Base-by-base conservation (phyloP, 2,329 filamentous ascomycete species). In the Akanthomyces lecanii region DNA sequence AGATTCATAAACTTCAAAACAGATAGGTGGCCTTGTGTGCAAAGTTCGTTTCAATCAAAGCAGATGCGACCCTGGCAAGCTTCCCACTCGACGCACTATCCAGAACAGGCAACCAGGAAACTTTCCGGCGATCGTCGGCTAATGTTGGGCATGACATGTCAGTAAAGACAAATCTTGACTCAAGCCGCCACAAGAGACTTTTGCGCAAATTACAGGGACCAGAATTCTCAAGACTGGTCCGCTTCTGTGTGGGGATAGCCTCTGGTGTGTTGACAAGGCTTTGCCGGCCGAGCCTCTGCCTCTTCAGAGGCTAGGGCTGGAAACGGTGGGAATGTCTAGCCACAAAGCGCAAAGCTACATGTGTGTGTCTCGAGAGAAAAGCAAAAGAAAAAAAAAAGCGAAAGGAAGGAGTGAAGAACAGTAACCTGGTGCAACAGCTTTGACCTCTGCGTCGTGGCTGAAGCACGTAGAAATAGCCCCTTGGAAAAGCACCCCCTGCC, bases 171-270 rank as follows among this genome's bases (percentile, higher is more conserved):
- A 28, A 10, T 21, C 30, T 40, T 48, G 55, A 58, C 44, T 48
- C 44, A 16, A 40, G 21, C 30, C 36, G 55, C 55, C 44, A 57
- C 44, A 5, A 30, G 12, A 3, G 42, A 11, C 21, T 48, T 16
- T n/a, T 50, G 55, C 30, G 44, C 44, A 58, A 48, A 58, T 58
- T 58, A 33, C 44, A 58, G 44, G 55, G 55, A 58, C 28, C n/a
- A 38, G 47, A 40, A 28, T 28, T 28, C 30, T 42, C 54, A 18
- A 21, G 16, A 16, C 40, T 47, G 54, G 54, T 57, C 54, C 54
- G 54, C 40, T 57, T 42, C 21, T 38, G 55, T 58, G 55, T 40
- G 55, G 44, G 30, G 55, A n/a, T 36, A 16, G 6, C 12, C 50
- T 30, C 23, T 50, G 25, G 5, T 11, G 12, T 30, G 28, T 48